These are phyloP conservation scores for Aspergillus jensenii DNA, from an alignment of 2,329 filamentous ascomycete genomes.

Conservation along the genomic window DNA sequence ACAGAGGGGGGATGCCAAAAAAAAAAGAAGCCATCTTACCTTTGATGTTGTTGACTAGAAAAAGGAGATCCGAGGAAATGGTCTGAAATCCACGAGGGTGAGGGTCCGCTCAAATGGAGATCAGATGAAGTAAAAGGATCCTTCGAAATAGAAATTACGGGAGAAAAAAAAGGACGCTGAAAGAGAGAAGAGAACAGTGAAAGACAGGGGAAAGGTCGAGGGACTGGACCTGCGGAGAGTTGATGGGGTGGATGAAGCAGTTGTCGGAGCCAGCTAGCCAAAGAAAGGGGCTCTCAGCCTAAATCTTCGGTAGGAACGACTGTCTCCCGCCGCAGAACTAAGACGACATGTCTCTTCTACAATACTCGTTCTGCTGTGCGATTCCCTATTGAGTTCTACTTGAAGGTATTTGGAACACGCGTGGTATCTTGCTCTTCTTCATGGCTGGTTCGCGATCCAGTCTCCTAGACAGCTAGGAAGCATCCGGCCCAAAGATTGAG, in stretches of 20 bases:
- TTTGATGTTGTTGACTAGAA: slow-evolving; percentile 13
- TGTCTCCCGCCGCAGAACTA: not conserved
- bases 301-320: slow-evolving; percentile 8
- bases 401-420: not conserved
- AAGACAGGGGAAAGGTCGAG: slow-evolving; percentile 20
- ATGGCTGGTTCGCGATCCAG: not conserved
- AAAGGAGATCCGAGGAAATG: slow-evolving; percentile 12
- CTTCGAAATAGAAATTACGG: slow-evolving; percentile 19
- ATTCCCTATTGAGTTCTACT: not conserved
- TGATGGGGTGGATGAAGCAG: slow-evolving; percentile 22
- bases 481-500: not conserved
- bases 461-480: not conserved
- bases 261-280: slow-evolving; percentile 27
- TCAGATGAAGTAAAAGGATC: slow-evolving; percentile 19
- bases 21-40: slow-evolving; percentile 14
- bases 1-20: slow-evolving; percentile 4
- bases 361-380: not conserved
- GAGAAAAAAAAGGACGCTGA: slow-evolving; percentile 22
- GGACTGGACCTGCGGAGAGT: slow-evolving; percentile 23
- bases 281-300: slow-evolving; percentile 29
- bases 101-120: slow-evolving; percentile 9
- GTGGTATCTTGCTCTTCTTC: not conserved
- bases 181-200: slow-evolving; percentile 26
- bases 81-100: slow-evolving; percentile 9
- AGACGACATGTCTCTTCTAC: not conserved